phyloP scores from a whole-genome alignment of 2,329 filamentous ascomycete species.

The Passalora sequoiae region DNA sequence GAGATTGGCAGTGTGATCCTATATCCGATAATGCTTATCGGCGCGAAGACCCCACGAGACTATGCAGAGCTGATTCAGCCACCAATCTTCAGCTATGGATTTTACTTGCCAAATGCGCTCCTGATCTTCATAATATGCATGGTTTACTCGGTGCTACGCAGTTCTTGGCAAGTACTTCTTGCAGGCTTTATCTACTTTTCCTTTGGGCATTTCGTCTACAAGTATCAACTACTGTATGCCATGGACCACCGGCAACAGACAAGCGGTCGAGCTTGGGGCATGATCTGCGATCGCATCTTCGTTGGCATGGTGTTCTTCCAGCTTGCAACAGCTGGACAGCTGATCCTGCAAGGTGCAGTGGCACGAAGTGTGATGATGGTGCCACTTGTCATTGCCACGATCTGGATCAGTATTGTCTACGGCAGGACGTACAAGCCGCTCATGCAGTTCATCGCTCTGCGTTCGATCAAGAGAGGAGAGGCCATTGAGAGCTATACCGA shows the following conservation, averaged over 20 bases:
- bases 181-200: slow-evolving; percentile 78
- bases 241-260: slow-evolving; percentile 97
- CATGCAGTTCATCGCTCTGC: slow-evolving; percentile 85
- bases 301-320: slow-evolving; percentile 85
- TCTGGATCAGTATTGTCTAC: slow-evolving; percentile 88
- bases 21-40: slow-evolving; percentile 73
- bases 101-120: slow-evolving; percentile 87
- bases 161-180: slow-evolving; percentile 74
- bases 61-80: slow-evolving; percentile 76
- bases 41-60: slow-evolving; percentile 83
- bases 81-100: slow-evolving; percentile 88
- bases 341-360: slow-evolving; percentile 70
- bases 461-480: slow-evolving; percentile 68
- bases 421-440: slow-evolving; percentile 76
- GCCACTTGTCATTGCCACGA: slow-evolving; percentile 70
- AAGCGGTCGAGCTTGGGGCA: slow-evolving; percentile 89
- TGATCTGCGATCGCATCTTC: slow-evolving; percentile 90
- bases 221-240: slow-evolving; percentile 94
- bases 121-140: slow-evolving; percentile 92
- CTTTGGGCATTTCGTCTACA: slow-evolving; percentile 84
- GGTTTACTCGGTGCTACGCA: slow-evolving; percentile 82
- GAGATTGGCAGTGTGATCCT: slow-evolving; percentile 81
- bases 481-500: slow-evolving; percentile 36
- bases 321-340: slow-evolving; percentile 79
- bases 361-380: slow-evolving; percentile 66